phyloP scores from a whole-genome alignment of 202 grass and related monocot genomes.

The Panicum virgatum region DNA sequence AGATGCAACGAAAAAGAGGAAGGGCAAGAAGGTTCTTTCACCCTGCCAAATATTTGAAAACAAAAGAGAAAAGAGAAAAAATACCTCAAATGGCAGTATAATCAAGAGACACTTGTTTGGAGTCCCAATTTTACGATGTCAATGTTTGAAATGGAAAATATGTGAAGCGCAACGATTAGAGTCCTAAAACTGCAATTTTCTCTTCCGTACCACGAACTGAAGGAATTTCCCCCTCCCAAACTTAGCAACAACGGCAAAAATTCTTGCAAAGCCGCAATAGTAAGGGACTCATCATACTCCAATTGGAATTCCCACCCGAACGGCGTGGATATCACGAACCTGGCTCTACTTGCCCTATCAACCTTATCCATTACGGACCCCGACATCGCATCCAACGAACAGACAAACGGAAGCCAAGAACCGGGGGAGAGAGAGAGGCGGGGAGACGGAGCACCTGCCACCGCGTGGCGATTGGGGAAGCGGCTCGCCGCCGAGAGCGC shows the following conservation, averaged over 20 bases:
- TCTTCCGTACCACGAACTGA: not conserved
- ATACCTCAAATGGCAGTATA: no score
- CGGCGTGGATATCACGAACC: not conserved
- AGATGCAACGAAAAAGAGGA: no score
- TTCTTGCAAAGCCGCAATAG: not conserved
- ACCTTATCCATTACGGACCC: conserved; percentile 26
- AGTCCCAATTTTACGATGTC: no score
- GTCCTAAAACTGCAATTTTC: no score
- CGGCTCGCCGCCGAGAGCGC: conserved; percentile 34
- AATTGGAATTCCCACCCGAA: not conserved
- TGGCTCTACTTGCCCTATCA: not conserved
- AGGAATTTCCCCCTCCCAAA: not conserved
- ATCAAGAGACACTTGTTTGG: no score
- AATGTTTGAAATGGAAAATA: no score
- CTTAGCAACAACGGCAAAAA: not conserved
- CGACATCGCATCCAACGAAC: not conserved
- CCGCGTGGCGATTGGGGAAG: not conserved
- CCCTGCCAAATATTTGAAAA: no score
- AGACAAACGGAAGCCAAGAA: not conserved
- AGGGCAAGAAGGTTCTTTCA: no score
- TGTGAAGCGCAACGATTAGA: no score
- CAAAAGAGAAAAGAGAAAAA: no score
- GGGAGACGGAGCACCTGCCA: conserved; percentile 14
- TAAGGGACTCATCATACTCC: not conserved
- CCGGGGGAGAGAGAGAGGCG: not conserved